A percentile compares a stretch with the other conserved stretches of the same genome.
phyloP scores from a whole-genome alignment of 169 alveolate genomes.

The Plasmodium vivax region DNA sequence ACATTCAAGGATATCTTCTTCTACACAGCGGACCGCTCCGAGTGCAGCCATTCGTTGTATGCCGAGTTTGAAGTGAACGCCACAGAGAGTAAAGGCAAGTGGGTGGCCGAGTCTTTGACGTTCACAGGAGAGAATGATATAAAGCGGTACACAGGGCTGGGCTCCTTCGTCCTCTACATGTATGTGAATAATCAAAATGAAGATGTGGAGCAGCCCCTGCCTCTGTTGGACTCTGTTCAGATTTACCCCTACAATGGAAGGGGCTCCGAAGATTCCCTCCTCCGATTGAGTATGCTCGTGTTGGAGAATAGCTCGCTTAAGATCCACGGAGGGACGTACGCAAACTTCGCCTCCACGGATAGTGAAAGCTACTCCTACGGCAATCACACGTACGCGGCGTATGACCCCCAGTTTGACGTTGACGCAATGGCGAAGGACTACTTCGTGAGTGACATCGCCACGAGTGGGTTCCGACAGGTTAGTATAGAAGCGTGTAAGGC shows the following conservation, averaged over 20 bases:
- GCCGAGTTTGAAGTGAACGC: constrained; percentile 38
- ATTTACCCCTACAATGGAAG: constrained; percentile 29
- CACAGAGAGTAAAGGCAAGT: constrained; percentile 55
- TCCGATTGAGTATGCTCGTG: constrained; percentile 34
- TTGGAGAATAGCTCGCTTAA: constrained; percentile 12
- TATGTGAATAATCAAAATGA: constrained; percentile 55
- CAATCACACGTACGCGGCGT: neutral
- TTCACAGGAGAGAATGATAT: constrained; percentile 41
- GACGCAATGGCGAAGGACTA: neutral
- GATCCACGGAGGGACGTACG: constrained; percentile 36
- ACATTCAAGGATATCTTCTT: constrained; percentile 79
- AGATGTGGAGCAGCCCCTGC: constrained; percentile 54
- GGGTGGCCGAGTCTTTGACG: constrained; percentile 41
- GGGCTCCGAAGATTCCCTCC: constrained; percentile 38
- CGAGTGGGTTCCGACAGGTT: constrained; percentile 59
- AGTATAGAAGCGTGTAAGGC: constrained; percentile 24
- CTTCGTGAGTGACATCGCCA: constrained; percentile 25
- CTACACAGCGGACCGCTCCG: neutral
- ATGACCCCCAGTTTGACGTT: constrained; percentile 21
- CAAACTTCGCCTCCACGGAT: constrained; percentile 46
- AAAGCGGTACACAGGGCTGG: constrained; percentile 47
- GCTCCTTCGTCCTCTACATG: constrained; percentile 22
- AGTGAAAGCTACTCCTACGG: constrained; percentile 48
- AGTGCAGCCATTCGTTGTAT: constrained; percentile 75
- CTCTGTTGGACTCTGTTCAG: constrained; percentile 20